A percentile compares a stretch with the other conserved stretches of the same genome.
Conservation (phyloP, 768 basidiomycete genomes). For the Cantharellus anzutake region DNA sequence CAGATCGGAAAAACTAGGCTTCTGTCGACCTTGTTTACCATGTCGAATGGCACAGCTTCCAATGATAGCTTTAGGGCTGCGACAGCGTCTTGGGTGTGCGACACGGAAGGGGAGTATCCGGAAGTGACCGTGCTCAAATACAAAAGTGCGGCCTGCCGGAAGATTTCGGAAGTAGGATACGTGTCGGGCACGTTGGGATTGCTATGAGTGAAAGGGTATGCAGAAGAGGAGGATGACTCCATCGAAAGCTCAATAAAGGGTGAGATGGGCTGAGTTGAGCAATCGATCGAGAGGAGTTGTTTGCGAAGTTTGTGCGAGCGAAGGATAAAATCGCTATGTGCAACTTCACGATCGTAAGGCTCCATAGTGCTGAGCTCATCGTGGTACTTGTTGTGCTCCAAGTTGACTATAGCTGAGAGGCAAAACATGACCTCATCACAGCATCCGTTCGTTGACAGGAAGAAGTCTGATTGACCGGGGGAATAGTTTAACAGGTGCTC, state of each 20-base stretch:
- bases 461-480: background rate
- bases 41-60: slow-evolving; percentile 23
- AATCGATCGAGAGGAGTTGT: background rate
- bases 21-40: slow-evolving; percentile 30
- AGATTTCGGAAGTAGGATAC: slow-evolving; percentile 17
- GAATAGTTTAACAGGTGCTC: background rate
- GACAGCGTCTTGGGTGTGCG: slow-evolving; percentile 24
- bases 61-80: slow-evolving; percentile 40
- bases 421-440: background rate
- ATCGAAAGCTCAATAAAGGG: background rate
- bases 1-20: slow-evolving; percentile 55
- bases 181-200: background rate
- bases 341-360: background rate
- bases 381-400: background rate
- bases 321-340: background rate
- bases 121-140: slow-evolving; percentile 64
- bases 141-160: slow-evolving; percentile 53
- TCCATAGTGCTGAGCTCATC: background rate
- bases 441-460: background rate
- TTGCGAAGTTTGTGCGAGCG: background rate
- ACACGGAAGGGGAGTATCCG: slow-evolving; percentile 39
- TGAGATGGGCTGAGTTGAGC: background rate
- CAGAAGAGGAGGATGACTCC: no score
- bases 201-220: no score
- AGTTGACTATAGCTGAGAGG: background rate